phyloP scores from a whole-genome alignment of 495 filamentous ascomycete species.

The Penicillium waksmanii region DNA sequence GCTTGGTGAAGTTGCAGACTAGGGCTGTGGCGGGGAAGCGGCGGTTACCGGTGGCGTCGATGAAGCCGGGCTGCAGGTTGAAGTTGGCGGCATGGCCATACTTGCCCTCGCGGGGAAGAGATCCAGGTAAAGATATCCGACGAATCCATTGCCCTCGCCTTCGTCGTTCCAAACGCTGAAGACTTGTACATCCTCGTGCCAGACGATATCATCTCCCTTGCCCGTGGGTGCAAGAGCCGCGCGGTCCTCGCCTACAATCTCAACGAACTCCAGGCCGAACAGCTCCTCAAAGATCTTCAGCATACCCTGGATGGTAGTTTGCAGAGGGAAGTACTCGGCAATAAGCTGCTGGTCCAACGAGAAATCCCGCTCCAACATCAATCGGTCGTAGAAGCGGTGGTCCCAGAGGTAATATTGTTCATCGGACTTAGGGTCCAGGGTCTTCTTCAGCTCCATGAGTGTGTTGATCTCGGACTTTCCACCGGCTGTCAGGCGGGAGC shows the following conservation, averaged over 20 bases:
- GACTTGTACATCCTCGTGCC: conserved; percentile 71
- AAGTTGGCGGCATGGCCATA: conserved; percentile 79
- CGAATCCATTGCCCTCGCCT: conserved; percentile 64
- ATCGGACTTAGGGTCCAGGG: conserved; percentile 66
- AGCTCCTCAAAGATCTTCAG: conserved; percentile 91
- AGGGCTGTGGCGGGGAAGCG: conserved; percentile 71
- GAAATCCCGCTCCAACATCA: conserved; percentile 92
- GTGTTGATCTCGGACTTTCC: conserved; percentile 75
- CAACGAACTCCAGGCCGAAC: conserved; percentile 89
- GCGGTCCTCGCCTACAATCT: conserved; percentile 67
- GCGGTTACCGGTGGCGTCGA: conserved; percentile 58
- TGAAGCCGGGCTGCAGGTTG: conserved; percentile 71
- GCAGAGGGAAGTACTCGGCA: conserved; percentile 91
- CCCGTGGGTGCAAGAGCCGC: conserved; percentile 57
- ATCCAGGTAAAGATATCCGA: conserved; percentile 74
- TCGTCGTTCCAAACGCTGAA: conserved; percentile 76
- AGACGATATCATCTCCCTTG: conserved; percentile 67
- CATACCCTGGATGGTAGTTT: conserved; percentile 85
- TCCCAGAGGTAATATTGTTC: conserved; percentile 93
- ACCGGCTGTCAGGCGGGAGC: conserved; percentile 71
- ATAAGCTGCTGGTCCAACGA: conserved; percentile 86
- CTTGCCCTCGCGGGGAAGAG: conserved; percentile 68
- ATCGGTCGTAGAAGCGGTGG: conserved; percentile 79
- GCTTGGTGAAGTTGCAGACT: conserved; percentile 74
- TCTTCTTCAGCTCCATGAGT: conserved; percentile 77